Conservation (phyloP, 1,284 basidiomycete genomes). For the Pisolithus thermaeus region DNA sequence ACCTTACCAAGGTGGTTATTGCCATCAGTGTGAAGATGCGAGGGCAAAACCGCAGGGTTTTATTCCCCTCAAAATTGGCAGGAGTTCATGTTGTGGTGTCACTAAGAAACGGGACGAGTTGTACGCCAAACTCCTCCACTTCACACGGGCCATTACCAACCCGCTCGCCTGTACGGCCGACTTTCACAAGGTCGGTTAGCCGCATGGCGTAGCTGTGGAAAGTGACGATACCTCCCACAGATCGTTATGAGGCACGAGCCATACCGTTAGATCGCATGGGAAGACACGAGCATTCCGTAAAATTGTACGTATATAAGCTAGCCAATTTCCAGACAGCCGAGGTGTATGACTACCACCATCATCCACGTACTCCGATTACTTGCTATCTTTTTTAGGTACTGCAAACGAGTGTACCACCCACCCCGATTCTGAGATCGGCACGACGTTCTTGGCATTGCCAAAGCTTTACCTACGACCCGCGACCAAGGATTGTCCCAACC, state of each 20-base stretch:
- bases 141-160: slow-evolving; percentile 76
- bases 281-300: slow-evolving; percentile 87
- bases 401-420: slow-evolving; percentile 70
- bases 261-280: slow-evolving; percentile 86
- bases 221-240: slow-evolving; percentile 31
- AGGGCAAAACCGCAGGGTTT: slow-evolving; percentile 46
- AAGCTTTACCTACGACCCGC: slow-evolving; percentile 82
- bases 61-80: slow-evolving; percentile 1
- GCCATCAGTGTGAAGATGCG: slow-evolving; percentile 50
- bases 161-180: slow-evolving; percentile 75
- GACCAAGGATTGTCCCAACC: slow-evolving; percentile 38
- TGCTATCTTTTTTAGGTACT: slow-evolving; percentile 55
- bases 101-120: slow-evolving; percentile 39
- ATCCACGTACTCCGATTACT: slow-evolving; percentile 1
- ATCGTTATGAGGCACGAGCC: slow-evolving; percentile 84
- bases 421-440: slow-evolving; percentile 48
- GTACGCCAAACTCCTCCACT: slow-evolving; percentile 70
- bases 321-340: slow-evolving; percentile 84
- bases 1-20: slow-evolving; percentile 89
- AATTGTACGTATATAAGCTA: slow-evolving; percentile 86
- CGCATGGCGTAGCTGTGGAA: not conserved
- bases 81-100: slow-evolving; percentile 2
- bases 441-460: slow-evolving; percentile 81
- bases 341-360: slow-evolving; percentile 47
- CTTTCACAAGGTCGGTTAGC: slow-evolving; percentile 63